Evolutionary conservation across 176 grass and related monocot genomes (phyloP).

Genomic region (Carex pumila): DNA sequence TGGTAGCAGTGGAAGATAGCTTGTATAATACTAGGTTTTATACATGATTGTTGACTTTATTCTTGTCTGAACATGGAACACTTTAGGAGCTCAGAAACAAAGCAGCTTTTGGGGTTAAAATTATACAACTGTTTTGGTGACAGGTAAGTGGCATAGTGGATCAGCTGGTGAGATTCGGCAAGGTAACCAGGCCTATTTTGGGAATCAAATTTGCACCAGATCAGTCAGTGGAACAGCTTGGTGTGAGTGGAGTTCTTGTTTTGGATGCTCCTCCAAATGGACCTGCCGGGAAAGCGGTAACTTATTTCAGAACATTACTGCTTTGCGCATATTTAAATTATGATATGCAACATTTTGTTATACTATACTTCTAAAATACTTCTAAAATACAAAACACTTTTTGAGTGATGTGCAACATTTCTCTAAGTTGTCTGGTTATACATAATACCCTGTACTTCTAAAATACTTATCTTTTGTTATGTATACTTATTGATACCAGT

Average conservation of each 20-base stretch:
- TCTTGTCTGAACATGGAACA: neutral
- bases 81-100: neutral
- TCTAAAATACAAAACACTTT: too few species aligned
- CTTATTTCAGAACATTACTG: neutral
- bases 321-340: neutral
- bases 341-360: too few species aligned
- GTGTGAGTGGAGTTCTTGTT: constrained; percentile 91
- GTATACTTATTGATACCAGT: neutral
- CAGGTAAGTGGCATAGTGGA: constrained; percentile 95
- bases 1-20: too few species aligned
- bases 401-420: neutral
- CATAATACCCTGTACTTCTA: neutral
- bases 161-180: constrained; percentile 89
- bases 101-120: neutral
- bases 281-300: constrained; percentile 96
- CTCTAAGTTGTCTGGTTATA: neutral
- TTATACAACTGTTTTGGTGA: constrained; percentile 16
- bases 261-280: constrained; percentile 90
- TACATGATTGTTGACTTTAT: neutral
- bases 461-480: neutral
- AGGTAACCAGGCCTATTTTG: constrained; percentile 94
- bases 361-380: too few species aligned
- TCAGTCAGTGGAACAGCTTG: constrained; percentile 98
- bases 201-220: constrained; percentile 99
- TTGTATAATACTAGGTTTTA: neutral